phyloP scores from a whole-genome alignment of 148 eudicot species.

The Gaultheria prostrata region DNA sequence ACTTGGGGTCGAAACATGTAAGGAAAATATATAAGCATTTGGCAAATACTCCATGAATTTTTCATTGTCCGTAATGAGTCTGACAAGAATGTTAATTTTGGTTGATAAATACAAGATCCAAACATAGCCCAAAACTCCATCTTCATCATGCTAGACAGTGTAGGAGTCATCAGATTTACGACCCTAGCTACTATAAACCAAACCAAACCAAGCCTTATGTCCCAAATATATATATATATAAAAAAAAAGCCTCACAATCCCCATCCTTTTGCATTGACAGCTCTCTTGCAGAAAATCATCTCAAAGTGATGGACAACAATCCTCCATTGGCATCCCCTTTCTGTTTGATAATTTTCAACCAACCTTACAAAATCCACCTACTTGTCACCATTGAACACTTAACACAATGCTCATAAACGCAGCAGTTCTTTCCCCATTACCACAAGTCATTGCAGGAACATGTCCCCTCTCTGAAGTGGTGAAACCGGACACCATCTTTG shows the following conservation, averaged over 20 bases:
- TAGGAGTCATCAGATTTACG: background rate
- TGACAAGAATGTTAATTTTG: background rate
- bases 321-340: background rate
- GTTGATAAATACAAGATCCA: background rate
- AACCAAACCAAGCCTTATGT: too few relatives aligned
- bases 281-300: slow-evolving; percentile 7
- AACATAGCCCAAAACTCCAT: background rate
- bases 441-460: slow-evolving; percentile 69
- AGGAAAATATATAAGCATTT: background rate
- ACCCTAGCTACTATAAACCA: background rate
- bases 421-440: slow-evolving; percentile 20
- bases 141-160: background rate
- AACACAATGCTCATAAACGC: background rate
- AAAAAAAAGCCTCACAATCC: background rate
- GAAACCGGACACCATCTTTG: slow-evolving; percentile 65
- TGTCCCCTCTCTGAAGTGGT: slow-evolving; percentile 57
- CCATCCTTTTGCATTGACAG: background rate
- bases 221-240: too few relatives aligned
- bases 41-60: background rate
- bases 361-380: background rate
- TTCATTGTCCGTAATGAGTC: background rate
- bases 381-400: background rate
- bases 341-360: too few relatives aligned
- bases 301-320: background rate
- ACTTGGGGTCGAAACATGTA: background rate